These are phyloP conservation scores for Flaveria trinervia DNA, from an alignment of 129 eudicot species.

Conservation along the genomic window DNA sequence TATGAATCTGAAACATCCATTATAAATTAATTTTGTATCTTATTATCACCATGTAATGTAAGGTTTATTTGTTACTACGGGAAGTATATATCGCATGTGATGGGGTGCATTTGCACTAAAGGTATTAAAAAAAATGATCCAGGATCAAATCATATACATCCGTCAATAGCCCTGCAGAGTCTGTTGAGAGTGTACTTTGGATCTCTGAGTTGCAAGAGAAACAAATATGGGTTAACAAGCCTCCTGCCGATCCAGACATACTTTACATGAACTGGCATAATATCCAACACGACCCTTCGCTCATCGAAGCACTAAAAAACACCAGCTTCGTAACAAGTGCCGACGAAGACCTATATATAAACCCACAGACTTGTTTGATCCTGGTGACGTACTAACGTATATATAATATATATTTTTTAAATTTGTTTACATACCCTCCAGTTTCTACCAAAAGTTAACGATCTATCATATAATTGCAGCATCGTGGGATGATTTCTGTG, in stretches of 20 bases:
- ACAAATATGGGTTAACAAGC: background rate
- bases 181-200: no score
- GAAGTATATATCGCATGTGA: no score
- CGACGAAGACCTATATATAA: background rate
- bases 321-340: conserved; percentile 47
- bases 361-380: conserved; percentile 3
- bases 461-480: background rate
- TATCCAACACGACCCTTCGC: conserved; percentile 54
- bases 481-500: no score
- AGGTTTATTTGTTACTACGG: no score
- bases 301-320: conserved; percentile 62
- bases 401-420: background rate
- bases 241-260: no score
- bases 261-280: conserved; percentile 63
- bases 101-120: background rate
- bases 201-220: no score
- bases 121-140: background rate
- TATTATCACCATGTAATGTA: no score
- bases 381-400: background rate
- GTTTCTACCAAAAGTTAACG: background rate
- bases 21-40: no score
- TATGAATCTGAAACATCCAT: no score
- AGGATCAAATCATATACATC: no score
- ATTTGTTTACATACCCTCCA: background rate
- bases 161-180: no score